Conservation (phyloP, 257 asterid genomes). For the Lantana camara region DNA sequence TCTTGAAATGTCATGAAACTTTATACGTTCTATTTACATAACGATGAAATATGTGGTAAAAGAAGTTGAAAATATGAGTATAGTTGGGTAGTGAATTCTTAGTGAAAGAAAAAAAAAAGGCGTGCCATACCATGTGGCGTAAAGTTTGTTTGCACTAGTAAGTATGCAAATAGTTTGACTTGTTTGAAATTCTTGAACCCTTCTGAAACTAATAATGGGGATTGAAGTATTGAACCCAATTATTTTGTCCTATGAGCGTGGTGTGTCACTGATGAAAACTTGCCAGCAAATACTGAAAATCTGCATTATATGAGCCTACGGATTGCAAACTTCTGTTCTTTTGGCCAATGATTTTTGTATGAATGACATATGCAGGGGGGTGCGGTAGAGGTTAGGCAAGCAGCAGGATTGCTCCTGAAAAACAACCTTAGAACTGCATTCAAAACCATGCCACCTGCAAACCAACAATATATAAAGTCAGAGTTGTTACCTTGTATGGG, state of each 20-base stretch:
- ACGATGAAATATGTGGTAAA: background rate
- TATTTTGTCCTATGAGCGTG: background rate
- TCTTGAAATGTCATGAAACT: background rate
- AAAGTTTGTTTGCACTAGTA: constrained; percentile 3
- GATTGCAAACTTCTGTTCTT: constrained; percentile 36
- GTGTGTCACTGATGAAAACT: background rate
- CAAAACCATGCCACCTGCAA: constrained; percentile 61
- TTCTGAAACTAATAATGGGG: background rate
- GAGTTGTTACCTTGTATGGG: constrained; percentile 92
- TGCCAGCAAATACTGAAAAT: constrained; percentile 13
- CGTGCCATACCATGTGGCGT: background rate
- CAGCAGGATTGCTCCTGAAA: constrained; percentile 94
- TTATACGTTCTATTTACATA: background rate
- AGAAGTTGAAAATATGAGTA: background rate
- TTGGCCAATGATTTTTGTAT: constrained; percentile 9
- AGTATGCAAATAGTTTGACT: background rate
- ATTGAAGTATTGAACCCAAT: background rate
- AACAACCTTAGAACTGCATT: constrained; percentile 72
- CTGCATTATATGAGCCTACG: constrained; percentile 22
- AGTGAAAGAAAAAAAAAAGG: background rate
- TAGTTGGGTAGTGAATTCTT: constrained; percentile 4
- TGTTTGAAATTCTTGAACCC: background rate
- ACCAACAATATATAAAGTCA: constrained; percentile 74
- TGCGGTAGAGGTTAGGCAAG: constrained; percentile 91
- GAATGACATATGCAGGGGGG: constrained; percentile 66